Evolutionary conservation across 441 rosid species (phyloP), one percentile per base, ranked within the genome.

Genomic region (Melastoma candidum): DNA sequence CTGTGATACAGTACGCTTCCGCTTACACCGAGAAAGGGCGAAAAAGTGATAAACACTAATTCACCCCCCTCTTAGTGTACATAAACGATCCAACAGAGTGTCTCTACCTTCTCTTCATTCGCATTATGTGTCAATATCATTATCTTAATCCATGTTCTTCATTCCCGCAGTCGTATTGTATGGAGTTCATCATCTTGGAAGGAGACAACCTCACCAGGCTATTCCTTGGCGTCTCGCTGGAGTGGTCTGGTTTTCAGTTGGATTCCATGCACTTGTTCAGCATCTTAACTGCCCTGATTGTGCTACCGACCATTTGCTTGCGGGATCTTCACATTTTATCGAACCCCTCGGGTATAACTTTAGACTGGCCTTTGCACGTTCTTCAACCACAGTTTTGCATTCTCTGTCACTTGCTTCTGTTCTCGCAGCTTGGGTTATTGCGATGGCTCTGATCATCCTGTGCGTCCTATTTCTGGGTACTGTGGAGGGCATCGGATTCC

Each of bases 241-340:
- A 76, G 61, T 76, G 70, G 76, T 61, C 56, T 8, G 89, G 87
- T 51, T 51, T 87, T 26, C 63, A 69, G 53, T 57, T 87, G 13
- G 96, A 87, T 56, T 75, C 95, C 24, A 39, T 58, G 61, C 98
- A 85, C 72, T 50, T 90, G 1, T 90, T 90, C 54, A 96, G 84
- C 57, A 80, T 87, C 68, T 56, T 85, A 56, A 73, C 77, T 36
- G 96, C 93, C 59, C 54, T 87, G 50, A 27, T 81, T 47, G 85
- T 90, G 56, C 78, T 90, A 7, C 96, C 98, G 52, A 87, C 95
- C 55, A 85, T 90, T 65, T 81, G 81, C 82, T 58, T 87, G 68
- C 78, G 71, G 57, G 93, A 90, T 75, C 77, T 84, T 17, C 84
- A 92, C 5, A 43, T 87, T 49, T 78, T 90, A 53, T 90, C 97